Evolutionary conservation across 768 basidiomycete species (phyloP), one percentile per base, ranked within the genome.

Genomic region (Panus rudis): DNA sequence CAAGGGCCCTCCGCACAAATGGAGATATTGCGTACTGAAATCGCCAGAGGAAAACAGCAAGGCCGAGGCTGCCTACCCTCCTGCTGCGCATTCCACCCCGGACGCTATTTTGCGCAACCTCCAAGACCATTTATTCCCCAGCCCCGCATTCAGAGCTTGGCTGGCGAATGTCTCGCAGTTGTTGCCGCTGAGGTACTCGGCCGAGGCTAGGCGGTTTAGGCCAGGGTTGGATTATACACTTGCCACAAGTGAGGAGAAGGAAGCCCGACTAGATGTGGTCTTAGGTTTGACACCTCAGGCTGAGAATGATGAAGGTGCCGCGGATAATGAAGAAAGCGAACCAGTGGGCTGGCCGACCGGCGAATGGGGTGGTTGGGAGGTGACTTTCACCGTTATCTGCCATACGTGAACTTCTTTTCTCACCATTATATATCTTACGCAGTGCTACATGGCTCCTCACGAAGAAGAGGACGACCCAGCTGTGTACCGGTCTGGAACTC

Each of bases 361-460:
- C 10, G 79, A 79, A 50, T 89, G 81, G 78, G 94, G 94, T 37
- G 94, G 89, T 14, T 97, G 93, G 92, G 92, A 97, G 75, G 89
- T 87, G 46, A 37, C 73, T 58, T 35, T 45, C 39, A 10, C 28
- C 28, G 33, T 20, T 35, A 14, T 35, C 21, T 35, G 16, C 16
- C n/a, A 16, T 17, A 8, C 38, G 14, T 28, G 28, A 10, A 39
- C 23, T 39, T 8, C 37, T 37, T 31, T 12, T n/a, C 22, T 42
- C 10, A 10, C 28, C 28, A 10, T 30, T 8, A 35, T 35, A 7
- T 35, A 35, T 40, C 22, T 34, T 43, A 33, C 26, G 7, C 49
- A 91, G 84, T 92, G 92, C 58, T 98, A 97, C 62, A 86, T 96
- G 78, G 87, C 92, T 2, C 88, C 90, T 31, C 91, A 94, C 50